Evolutionary conservation across 306 rosid species (phyloP), one percentile per base, ranked within the genome.

Genomic region (Vigna mungo): DNA sequence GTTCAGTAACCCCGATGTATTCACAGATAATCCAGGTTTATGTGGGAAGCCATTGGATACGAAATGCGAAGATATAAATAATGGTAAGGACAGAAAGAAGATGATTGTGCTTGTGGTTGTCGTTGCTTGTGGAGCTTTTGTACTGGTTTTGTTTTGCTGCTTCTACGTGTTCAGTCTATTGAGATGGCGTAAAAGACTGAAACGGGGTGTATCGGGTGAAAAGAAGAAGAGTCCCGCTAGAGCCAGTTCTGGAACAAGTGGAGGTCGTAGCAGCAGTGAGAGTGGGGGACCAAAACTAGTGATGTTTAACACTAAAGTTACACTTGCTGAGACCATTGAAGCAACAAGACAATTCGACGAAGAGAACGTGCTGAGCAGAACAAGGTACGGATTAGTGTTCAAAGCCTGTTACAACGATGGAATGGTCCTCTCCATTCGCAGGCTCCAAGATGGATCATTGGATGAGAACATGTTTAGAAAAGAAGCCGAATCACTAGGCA

Each of bases 261-360:
- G 94, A 8, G 98, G 91, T 21, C 97, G 98, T 27, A 80, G 92
- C 69, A 94, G 98, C 90, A 79, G 87, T 0, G 98, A 91, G 14
- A 93, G 64, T 74, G 91, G 89, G 53, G 97, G 94, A n/a, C 97
- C 98, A 15, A 94, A 87, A 72, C 91, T 94, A 4, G 93, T 90
- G 16, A 90, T 94, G 98, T 94, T 94, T 89, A 89, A 90, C 79
- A 86, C 89, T 74, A 94, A 91, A 84, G 81, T 94, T 17, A 94
- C 98, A 11, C 90, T 94, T 1, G 96, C 97, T 0, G 98, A 94
- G 78, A 94, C 98, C 3, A 52, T 86, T 7, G 98, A 92, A 73
- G 98, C 98, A 41, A 94, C 98, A 0, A 81, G 98, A 62, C 98
- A 94, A 73, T 94, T 94, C 21, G 98, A 91, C 1, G 98, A 94